Percentiles rank a stretch among this genome's conserved stretches.
Conservation (phyloP, 345 rosid species). For the Noccaea bulbosa region DNA sequence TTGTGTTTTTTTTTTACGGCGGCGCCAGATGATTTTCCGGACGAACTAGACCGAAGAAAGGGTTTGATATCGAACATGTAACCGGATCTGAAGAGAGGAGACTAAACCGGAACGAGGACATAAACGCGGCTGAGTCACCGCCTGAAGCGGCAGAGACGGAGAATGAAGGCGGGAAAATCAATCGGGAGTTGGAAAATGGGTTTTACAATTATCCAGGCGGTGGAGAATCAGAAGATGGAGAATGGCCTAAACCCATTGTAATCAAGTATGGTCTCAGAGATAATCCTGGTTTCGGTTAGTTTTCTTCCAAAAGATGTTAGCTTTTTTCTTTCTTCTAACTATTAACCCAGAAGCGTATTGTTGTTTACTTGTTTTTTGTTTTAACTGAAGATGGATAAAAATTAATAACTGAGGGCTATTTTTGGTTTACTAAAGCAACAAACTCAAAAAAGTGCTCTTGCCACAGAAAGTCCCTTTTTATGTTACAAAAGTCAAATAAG, state of each 20-base stretch:
- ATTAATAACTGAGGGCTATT: no score
- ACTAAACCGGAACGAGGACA: slow-evolving; percentile 17
- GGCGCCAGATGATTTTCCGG: no score
- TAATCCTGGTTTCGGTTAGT: slow-evolving; percentile 79
- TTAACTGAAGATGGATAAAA: no score
- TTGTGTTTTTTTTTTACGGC: no score
- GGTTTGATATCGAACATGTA: slow-evolving; percentile 61
- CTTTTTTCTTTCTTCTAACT: no score
- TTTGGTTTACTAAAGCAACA: no score
- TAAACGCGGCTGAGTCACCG: background rate
- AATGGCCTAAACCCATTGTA: slow-evolving; percentile 57
- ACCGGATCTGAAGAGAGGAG: slow-evolving; percentile 46
- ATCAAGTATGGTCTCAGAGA: slow-evolving; percentile 74
- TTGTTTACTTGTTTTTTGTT: no score
- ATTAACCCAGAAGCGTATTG: no score
- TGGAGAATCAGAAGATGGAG: slow-evolving; percentile 55
- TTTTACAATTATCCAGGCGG: slow-evolving; percentile 54
- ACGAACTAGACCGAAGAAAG: slow-evolving; percentile 52
- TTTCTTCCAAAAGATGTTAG: background rate
- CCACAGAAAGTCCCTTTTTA: no score
- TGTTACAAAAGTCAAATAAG: no score
- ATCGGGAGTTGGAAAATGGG: slow-evolving; percentile 54
- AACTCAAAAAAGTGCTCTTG: no score
- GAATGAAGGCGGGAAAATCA: slow-evolving; percentile 48
- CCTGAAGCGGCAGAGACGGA: slow-evolving; percentile 15